Percentiles rank a stretch among this genome's conserved stretches.
phyloP scores from a whole-genome alignment of 2,329 filamentous ascomycete genomes.

The Aureobasidium vineae region DNA sequence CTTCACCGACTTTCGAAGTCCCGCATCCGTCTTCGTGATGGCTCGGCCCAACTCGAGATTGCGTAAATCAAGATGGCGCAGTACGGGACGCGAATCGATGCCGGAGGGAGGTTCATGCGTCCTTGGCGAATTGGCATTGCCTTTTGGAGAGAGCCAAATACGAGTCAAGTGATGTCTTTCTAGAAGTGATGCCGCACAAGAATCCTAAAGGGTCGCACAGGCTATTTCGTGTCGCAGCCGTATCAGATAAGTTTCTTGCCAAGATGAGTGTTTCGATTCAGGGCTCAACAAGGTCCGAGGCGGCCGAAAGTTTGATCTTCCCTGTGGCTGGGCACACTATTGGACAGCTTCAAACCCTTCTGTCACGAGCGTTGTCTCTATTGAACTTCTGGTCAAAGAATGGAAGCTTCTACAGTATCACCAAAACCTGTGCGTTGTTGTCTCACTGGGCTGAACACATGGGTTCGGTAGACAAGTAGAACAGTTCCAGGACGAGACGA shows the following conservation, averaged over 20 bases:
- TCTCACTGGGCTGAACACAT: constrained; percentile 3
- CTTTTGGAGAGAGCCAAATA: neutral
- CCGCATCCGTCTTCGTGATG: neutral
- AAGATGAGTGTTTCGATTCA: neutral
- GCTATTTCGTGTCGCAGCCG: constrained; percentile 1
- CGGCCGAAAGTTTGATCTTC: constrained; percentile 19
- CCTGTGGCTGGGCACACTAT: constrained; percentile 12
- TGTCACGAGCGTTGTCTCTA: constrained; percentile 17
- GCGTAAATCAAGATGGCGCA: constrained; percentile 9
- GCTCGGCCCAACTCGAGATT: constrained; percentile 18
- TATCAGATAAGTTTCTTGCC: constrained; percentile 8
- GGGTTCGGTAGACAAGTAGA: neutral
- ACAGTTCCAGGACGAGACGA: neutral
- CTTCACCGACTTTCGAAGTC: constrained; percentile 21
- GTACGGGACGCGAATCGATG: constrained; percentile 1
- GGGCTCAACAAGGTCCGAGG: constrained; percentile 14
- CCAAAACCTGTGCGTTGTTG: neutral
- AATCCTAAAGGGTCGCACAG: constrained; percentile 1
- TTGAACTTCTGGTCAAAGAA: neutral
- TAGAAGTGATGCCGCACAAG: constrained; percentile 9
- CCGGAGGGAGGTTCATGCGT: constrained; percentile 12
- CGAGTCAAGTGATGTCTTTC: neutral
- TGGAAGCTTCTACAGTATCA: constrained; percentile 3
- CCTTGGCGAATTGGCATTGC: constrained; percentile 14
- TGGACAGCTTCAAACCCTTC: neutral